These are phyloP conservation scores for Plasmodium coatneyi DNA, from an alignment of 169 alveolate species.

Conservation along the genomic window DNA sequence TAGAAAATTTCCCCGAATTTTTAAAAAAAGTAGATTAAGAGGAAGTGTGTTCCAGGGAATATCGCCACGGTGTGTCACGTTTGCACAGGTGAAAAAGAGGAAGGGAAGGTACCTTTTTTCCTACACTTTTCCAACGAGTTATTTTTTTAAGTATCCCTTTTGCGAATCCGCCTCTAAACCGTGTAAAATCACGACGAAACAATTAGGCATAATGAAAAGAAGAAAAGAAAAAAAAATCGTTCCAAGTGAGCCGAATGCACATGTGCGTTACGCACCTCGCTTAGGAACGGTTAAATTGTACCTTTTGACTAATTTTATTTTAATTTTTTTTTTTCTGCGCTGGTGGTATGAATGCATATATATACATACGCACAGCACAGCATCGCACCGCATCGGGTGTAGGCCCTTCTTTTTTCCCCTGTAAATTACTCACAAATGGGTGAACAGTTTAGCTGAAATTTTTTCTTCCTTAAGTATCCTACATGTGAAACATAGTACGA, in stretches of 20 bases:
- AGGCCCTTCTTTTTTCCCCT: background rate
- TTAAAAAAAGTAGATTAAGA: constrained; percentile 45
- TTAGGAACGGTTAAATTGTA: background rate
- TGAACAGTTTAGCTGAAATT: background rate
- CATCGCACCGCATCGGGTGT: background rate
- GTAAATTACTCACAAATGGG: background rate
- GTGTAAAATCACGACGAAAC: background rate
- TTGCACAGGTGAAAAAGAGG: background rate
- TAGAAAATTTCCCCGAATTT: constrained; percentile 69
- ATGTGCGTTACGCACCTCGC: background rate
- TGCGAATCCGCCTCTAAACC: background rate
- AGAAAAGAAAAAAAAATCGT: background rate
- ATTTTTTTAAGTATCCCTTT: background rate
- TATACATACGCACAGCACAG: background rate
- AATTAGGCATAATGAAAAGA: background rate
- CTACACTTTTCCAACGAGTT: background rate
- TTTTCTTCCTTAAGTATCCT: background rate
- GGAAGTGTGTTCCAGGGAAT: background rate
- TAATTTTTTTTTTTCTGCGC: background rate
- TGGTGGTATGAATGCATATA: background rate
- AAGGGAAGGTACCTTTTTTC: background rate
- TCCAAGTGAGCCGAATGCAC: background rate
- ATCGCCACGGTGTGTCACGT: background rate
- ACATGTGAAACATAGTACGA: background rate
- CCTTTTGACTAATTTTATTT: background rate